phyloP scores from a whole-genome alignment of 2,329 filamentous ascomycete species.

The Colletotrichum trifolii region DNA sequence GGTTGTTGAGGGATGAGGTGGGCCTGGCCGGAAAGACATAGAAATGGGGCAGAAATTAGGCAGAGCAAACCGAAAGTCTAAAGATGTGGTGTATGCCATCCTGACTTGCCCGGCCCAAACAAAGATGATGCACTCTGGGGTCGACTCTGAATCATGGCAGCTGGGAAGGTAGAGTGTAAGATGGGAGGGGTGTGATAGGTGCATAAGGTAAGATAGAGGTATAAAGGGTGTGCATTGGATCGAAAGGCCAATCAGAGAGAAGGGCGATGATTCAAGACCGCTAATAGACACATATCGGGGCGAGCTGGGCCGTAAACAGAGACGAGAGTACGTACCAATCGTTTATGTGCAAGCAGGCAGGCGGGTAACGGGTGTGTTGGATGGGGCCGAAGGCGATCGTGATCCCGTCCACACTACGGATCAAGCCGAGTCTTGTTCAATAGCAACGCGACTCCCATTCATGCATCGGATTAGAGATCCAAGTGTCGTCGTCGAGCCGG shows the following conservation, averaged over 20 bases:
- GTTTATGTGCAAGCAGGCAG: not conserved
- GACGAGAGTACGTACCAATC: slow-evolving; percentile 16
- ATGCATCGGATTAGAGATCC: slow-evolving; percentile 25
- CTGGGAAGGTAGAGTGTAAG: slow-evolving; percentile 2
- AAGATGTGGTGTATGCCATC: slow-evolving; percentile 33
- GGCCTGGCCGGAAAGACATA: slow-evolving; percentile 5
- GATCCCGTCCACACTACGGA: slow-evolving; percentile 35
- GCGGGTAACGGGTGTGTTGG: slow-evolving; percentile 20
- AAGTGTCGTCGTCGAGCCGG: slow-evolving; percentile 8
- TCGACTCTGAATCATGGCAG: slow-evolving; percentile 30
- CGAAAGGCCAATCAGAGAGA: slow-evolving; percentile 8
- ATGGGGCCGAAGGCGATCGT: slow-evolving; percentile 35
- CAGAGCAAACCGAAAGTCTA: slow-evolving; percentile 17
- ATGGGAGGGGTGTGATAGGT: slow-evolving; percentile 19
- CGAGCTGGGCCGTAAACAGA: not conserved
- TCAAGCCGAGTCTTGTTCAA: slow-evolving; percentile 33
- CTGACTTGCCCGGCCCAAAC: slow-evolving; percentile 28
- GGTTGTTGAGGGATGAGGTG: slow-evolving; percentile 12
- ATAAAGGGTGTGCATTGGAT: not conserved
- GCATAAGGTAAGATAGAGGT: slow-evolving; percentile 1
- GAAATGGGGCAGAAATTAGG: slow-evolving; percentile 2
- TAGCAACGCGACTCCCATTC: slow-evolving; percentile 31
- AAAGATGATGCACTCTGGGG: slow-evolving; percentile 30
- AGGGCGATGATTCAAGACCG: not conserved
- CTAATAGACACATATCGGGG: too few species aligned